A percentile compares a stretch with the other conserved stretches of the same genome.
phyloP scores from a whole-genome alignment of 2,329 filamentous ascomycete species.

The Fusarium piperis region DNA sequence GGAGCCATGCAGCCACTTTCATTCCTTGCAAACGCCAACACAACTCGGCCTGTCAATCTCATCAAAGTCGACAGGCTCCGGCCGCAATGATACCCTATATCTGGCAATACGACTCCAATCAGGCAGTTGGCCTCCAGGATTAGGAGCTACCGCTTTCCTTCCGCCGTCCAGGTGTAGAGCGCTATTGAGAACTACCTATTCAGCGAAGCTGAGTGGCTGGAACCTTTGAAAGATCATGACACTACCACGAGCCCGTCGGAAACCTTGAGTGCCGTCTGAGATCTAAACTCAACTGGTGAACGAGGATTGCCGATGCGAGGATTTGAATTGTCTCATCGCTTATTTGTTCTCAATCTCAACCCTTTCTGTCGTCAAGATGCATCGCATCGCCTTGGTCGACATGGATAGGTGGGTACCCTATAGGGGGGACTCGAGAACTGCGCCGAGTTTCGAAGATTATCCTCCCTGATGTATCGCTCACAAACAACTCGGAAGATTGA shows the following conservation, averaged over 20 bases:
- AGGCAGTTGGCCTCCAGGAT: neutral
- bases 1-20: neutral
- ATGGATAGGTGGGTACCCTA: neutral
- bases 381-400: neutral
- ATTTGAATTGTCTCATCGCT: neutral
- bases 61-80: neutral
- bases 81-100: neutral
- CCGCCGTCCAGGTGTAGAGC: neutral
- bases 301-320: neutral
- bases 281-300: neutral
- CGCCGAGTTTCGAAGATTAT: neutral
- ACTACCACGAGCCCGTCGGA: neutral
- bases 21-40: neutral
- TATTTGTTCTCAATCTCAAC: neutral
- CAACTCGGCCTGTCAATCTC: neutral
- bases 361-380: neutral
- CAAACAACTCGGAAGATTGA: neutral
- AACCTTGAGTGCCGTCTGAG: neutral
- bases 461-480: neutral
- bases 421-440: neutral
- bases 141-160: neutral
- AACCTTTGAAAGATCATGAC: neutral
- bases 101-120: neutral
- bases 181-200: neutral
- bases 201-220: neutral